Evolutionary conservation across 306 rosid species (phyloP).

Genomic region (Oemleria cerasiformis): DNA sequence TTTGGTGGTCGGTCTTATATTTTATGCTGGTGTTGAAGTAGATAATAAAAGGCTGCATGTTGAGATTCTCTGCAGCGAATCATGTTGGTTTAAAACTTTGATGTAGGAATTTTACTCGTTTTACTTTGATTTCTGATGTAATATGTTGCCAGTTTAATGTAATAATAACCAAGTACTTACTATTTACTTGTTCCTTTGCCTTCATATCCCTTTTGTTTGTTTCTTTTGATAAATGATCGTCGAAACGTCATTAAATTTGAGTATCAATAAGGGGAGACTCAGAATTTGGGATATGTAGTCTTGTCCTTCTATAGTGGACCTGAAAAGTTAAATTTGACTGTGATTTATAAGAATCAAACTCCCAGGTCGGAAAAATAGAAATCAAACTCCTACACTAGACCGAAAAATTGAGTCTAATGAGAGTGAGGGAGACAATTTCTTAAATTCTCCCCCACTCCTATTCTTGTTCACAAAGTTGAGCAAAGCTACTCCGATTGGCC

Average conservation of each 20-base stretch:
- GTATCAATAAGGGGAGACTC: no score
- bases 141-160: neutral
- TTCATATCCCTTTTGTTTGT: no score
- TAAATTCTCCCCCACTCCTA: neutral
- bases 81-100: slow-evolving; percentile 9
- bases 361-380: no score
- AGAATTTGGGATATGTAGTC: no score
- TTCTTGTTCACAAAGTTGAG: neutral
- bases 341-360: no score
- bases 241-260: no score
- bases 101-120: neutral
- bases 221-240: no score
- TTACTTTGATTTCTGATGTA: neutral
- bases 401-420: neutral
- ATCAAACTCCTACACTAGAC: no score
- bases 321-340: no score
- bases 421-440: neutral
- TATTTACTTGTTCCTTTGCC: neutral
- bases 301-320: no score
- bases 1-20: neutral
- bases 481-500: neutral
- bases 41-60: slow-evolving; percentile 20
- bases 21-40: slow-evolving; percentile 4
- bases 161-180: neutral
- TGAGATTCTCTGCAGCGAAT: neutral